Evolutionary conservation across 148 eudicot species (phyloP), one percentile per base, ranked within the genome.

Genomic region (Rhododendron henanense): DNA sequence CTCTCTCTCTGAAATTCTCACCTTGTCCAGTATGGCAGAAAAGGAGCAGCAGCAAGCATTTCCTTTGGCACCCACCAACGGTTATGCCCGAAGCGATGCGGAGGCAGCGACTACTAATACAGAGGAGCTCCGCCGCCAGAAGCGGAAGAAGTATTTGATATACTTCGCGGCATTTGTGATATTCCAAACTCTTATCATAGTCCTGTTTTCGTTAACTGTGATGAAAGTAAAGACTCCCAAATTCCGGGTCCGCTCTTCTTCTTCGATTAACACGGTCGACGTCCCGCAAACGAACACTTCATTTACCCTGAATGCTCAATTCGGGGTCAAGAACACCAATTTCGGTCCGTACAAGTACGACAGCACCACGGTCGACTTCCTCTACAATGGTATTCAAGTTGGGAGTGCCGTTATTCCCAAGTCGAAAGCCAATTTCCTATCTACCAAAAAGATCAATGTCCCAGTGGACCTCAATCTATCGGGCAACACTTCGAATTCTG

Each of bases 211-310:
- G 0, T 0, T 81, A 1, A 81, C 84, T 0, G 71, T 81, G 31
- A 81, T 81, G 84, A 81, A 81, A 59, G 69, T 81, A 0, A 23
- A 23, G 13, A 81, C 71, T 14, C 71, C 73, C 71, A 81, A 37
- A 44, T 81, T 55, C 2, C 28, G 71, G 2, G 31, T 28, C 31
- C 31, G 31, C 31, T 28, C 31, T 28, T 28, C 31, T 28, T 28
- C 31, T 28, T 28, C 31, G 31, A 28, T 28, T 28, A 28, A 28
- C 31, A 28, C 31, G 31, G 31, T 28, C 0, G 31, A 28, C 31
- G 31, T 28, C 31, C 31, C 31, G 31, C 31, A 28, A 28, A 28
- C 31, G 31, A 28, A 28, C 31, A 28, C 31, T 28, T 28, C 31
- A 28, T 28, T 28, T 28, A 28, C 31, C 31, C 31, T 28, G 31